These are phyloP conservation scores for Cyclotella baltica DNA, from an alignment of 108 stramenopile genomes.

Conservation along the genomic window DNA sequence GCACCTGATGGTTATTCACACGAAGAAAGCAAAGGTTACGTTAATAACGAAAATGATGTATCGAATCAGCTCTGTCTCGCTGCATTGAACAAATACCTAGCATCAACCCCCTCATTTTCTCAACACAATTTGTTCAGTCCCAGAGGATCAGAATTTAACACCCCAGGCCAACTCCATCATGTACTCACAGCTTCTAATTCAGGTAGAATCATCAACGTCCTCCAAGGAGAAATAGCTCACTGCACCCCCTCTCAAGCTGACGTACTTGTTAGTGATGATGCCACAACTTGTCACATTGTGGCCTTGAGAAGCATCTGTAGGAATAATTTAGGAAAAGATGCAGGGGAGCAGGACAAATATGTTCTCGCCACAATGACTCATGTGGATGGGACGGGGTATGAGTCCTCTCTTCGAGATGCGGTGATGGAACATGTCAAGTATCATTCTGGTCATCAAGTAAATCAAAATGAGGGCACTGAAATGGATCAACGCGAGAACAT, in stretches of 20 bases:
- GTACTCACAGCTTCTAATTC: slow-evolving; percentile 42
- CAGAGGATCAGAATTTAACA: neutral
- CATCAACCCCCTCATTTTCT: slow-evolving; percentile 21
- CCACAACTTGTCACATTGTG: slow-evolving; percentile 89
- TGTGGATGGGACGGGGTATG: slow-evolving; percentile 71
- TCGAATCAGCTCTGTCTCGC: slow-evolving; percentile 5
- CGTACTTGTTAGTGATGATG: slow-evolving; percentile 69
- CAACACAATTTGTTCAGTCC: neutral
- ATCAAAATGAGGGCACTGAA: slow-evolving; percentile 27
- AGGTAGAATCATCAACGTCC: slow-evolving; percentile 46
- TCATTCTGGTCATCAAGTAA: slow-evolving; percentile 38
- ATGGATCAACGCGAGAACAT: neutral
- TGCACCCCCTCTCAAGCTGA: slow-evolving; percentile 46
- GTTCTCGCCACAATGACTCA: slow-evolving; percentile 68
- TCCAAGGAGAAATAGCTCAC: slow-evolving; percentile 59
- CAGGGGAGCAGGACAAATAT: neutral
- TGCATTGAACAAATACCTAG: slow-evolving; percentile 41
- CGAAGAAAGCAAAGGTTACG: slow-evolving; percentile 1
- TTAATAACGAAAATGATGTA: neutral
- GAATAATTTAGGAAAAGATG: slow-evolving; percentile 11
- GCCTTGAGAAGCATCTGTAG: slow-evolving; percentile 66
- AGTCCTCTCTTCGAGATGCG: slow-evolving; percentile 66
- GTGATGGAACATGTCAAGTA: slow-evolving; percentile 64
- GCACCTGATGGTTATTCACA: neutral
- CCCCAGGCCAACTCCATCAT: neutral